A percentile compares a stretch with the other conserved stretches of the same genome.
phyloP scores from a whole-genome alignment of 805 yeast species.

The Monosporozyma servazzii region DNA sequence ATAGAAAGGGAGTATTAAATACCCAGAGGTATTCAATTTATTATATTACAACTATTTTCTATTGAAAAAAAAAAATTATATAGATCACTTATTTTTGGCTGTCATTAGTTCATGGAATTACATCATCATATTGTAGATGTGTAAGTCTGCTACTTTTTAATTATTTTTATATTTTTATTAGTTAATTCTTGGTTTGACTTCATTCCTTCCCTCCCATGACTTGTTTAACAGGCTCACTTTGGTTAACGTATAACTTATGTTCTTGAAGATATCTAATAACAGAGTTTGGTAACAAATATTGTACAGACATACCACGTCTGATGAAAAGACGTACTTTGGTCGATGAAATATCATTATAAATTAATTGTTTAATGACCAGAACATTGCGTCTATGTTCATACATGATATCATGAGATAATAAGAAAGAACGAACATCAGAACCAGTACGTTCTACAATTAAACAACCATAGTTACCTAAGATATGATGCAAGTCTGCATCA shows the following conservation, averaged over 20 bases:
- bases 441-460: slow-evolving; percentile 95
- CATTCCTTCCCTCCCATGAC: slow-evolving; percentile 39
- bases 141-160: neutral
- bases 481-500: slow-evolving; percentile 88
- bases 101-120: too few species aligned
- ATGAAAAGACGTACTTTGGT: slow-evolving; percentile 89
- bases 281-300: slow-evolving; percentile 84
- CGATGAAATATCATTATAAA: slow-evolving; percentile 91
- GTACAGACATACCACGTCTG: slow-evolving; percentile 94
- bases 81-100: too few species aligned
- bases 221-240: slow-evolving; percentile 89
- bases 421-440: slow-evolving; percentile 84
- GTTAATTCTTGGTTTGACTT: neutral
- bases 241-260: slow-evolving; percentile 74
- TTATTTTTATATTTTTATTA: neutral
- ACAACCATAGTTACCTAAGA: slow-evolving; percentile 92
- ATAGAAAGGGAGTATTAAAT: too few species aligned
- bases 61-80: too few species aligned
- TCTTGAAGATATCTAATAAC: slow-evolving; percentile 94
- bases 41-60: too few species aligned
- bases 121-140: too few species aligned
- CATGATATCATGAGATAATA: slow-evolving; percentile 92
- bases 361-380: slow-evolving; percentile 87
- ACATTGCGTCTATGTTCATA: slow-evolving; percentile 92
- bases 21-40: too few species aligned